A percentile compares a stretch with the other conserved stretches of the same genome.
Evolutionary conservation across 352 stramenopile genomes (phyloP).

Genomic region (Phytophthora fragariaefolia): DNA sequence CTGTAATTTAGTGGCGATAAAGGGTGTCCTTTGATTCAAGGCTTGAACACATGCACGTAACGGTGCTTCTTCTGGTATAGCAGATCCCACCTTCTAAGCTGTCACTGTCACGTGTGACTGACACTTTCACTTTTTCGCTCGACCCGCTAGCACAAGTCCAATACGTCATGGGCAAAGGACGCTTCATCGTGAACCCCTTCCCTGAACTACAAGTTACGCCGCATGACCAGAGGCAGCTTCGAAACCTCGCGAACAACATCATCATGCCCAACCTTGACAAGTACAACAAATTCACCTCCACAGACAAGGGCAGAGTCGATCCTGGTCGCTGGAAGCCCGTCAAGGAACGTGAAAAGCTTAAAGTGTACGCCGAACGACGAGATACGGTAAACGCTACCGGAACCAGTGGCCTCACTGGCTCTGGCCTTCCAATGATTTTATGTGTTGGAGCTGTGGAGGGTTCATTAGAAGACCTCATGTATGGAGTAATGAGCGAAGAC

Average conservation of each 20-base stretch:
- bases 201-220: conserved; percentile 23
- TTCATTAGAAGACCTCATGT: not conserved
- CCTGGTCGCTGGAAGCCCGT: conserved; percentile 35
- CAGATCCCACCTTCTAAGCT: not conserved
- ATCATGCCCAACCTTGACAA: conserved; percentile 4
- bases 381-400: not conserved
- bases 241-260: conserved; percentile 13
- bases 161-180: conserved; percentile 12
- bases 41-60: too few relatives aligned
- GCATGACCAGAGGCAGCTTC: conserved; percentile 9
- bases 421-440: conserved; percentile 23
- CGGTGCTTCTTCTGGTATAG: not conserved
- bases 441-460: conserved; percentile 19
- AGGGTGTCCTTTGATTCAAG: too few relatives aligned
- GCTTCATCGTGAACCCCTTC: conserved; percentile 29
- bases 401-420: not conserved
- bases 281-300: conserved; percentile 19
- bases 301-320: conserved; percentile 22
- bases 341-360: conserved; percentile 35
- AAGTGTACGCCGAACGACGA: conserved; percentile 34
- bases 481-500: not conserved
- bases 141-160: not conserved
- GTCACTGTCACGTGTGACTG: not conserved
- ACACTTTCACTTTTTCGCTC: not conserved
- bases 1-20: too few relatives aligned